A percentile compares a stretch with the other conserved stretches of the same genome.
Conservation (phyloP, 352 stramenopile genomes). For the Globisporangium abappressorium region DNA sequence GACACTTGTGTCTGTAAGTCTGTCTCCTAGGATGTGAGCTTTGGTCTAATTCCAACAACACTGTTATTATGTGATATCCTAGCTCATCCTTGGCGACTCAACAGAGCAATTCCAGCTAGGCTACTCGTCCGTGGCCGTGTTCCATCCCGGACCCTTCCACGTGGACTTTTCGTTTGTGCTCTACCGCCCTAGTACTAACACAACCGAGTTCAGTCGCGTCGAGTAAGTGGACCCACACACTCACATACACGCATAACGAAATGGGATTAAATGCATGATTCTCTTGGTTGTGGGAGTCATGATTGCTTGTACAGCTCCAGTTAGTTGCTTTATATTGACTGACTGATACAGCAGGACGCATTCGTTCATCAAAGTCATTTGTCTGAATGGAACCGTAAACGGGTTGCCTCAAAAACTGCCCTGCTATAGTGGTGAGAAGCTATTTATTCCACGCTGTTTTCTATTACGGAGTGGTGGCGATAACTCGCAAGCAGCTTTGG, state of each 20-base stretch:
- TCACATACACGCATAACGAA: neutral
- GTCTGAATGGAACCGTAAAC: neutral
- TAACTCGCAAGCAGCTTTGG: too few relatives aligned
- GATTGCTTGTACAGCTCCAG: neutral
- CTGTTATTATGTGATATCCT: neutral
- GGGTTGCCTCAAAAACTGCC: neutral
- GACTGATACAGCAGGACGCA: neutral
- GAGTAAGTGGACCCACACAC: slow-evolving; percentile 29
- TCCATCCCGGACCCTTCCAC: slow-evolving; percentile 80
- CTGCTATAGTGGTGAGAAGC: too few relatives aligned
- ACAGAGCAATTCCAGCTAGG: slow-evolving; percentile 82
- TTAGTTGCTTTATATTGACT: neutral
- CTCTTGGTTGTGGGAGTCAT: neutral
- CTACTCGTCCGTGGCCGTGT: slow-evolving; percentile 78
- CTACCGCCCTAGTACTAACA: slow-evolving; percentile 80
- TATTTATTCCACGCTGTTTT: neutral
- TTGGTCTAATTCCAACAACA: neutral
- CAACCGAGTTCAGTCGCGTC: slow-evolving; percentile 81
- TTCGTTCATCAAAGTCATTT: neutral
- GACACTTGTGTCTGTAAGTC: neutral
- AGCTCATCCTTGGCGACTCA: slow-evolving; percentile 78
- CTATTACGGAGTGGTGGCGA: neutral
- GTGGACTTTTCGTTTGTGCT: slow-evolving; percentile 86
- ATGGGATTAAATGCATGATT: neutral
- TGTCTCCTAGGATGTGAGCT: neutral